Evolutionary conservation across 2,329 filamentous ascomycete genomes (phyloP).

Genomic region (Stagonosporopsis cucurbitacearum): DNA sequence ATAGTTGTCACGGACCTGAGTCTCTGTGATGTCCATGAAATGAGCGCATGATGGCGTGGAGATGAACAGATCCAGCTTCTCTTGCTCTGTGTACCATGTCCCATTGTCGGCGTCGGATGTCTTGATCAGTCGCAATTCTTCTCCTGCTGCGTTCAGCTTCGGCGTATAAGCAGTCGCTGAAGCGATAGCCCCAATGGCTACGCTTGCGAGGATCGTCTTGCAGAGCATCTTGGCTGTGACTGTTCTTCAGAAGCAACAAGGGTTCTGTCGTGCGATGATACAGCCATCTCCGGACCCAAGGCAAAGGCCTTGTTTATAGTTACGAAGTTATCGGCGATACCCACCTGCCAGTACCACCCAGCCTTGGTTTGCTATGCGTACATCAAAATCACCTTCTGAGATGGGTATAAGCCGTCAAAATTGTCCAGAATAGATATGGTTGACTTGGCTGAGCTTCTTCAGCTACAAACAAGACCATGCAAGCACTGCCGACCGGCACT

Average conservation of each 20-base stretch:
- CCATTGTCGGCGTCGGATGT: slow-evolving; percentile 18
- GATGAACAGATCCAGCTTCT: slow-evolving; percentile 20
- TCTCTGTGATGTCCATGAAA: slow-evolving; percentile 23
- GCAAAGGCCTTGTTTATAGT: neutral
- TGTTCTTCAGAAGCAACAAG: neutral
- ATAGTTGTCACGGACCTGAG: slow-evolving; percentile 3
- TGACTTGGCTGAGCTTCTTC: slow-evolving; percentile 8
- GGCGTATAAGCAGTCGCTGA: slow-evolving; percentile 1
- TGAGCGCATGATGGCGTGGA: slow-evolving; percentile 19
- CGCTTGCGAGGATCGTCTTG: slow-evolving; percentile 5
- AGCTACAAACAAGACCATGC: neutral
- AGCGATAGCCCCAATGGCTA: slow-evolving; percentile 13
- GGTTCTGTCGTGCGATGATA: neutral
- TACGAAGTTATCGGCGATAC: neutral
- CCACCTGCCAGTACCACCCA: neutral
- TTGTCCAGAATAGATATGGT: slow-evolving; percentile 8
- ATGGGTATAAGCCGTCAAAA: slow-evolving; percentile 6
- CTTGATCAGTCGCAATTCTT: slow-evolving; percentile 20
- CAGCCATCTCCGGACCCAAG: neutral
- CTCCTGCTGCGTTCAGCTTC: slow-evolving; percentile 18
- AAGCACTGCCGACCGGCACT: slow-evolving; percentile 15
- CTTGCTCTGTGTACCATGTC: slow-evolving; percentile 21
- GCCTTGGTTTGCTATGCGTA: neutral
- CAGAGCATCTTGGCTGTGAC: slow-evolving; percentile 3
- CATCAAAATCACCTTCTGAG: slow-evolving; percentile 13